Evolutionary conservation across 129 eudicot species (phyloP).

Genomic region (Dittrichia graveolens): DNA sequence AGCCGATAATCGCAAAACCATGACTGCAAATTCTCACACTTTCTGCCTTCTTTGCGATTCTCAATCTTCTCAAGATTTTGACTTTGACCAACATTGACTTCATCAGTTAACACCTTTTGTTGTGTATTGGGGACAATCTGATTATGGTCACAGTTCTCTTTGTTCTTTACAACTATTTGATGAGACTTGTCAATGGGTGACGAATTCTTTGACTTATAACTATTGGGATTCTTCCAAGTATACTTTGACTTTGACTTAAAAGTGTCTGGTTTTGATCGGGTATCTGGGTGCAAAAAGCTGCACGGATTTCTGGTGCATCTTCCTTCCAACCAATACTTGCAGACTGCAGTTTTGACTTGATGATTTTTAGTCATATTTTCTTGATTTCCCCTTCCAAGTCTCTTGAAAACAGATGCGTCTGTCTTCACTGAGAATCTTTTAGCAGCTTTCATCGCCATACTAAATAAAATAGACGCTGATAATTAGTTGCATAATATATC

Average conservation of each 20-base stretch:
- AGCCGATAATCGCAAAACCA: conserved; percentile 58
- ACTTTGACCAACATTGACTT: conserved; percentile 9
- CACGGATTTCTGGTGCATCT: conserved; percentile 59
- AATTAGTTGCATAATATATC: conserved; percentile 15
- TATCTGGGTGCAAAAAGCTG: conserved; percentile 42
- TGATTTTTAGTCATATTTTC: conserved; percentile 17
- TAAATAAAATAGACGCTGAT: conserved; percentile 33
- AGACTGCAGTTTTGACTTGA: conserved; percentile 27
- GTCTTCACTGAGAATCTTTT: conserved; percentile 23
- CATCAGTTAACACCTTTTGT: conserved; percentile 2
- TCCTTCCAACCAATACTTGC: conserved; percentile 65
- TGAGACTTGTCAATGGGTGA: conserved; percentile 20
- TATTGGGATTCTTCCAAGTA: conserved; percentile 46
- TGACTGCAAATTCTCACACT: conserved; percentile 48
- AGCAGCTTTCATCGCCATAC: conserved; percentile 34
- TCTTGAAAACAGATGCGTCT: conserved; percentile 25
- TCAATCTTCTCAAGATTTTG: conserved; percentile 10
- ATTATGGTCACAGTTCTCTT: conserved; percentile 3
- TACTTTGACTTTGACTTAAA: conserved; percentile 15
- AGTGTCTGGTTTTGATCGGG: neutral
- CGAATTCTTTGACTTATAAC: conserved; percentile 5
- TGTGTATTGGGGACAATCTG: conserved; percentile 18
- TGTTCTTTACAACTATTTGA: neutral
- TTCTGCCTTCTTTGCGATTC: neutral
- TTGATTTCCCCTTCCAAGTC: conserved; percentile 31